Base-by-base conservation (phyloP, 306 rosid genomes). In the Sesbania bispinosa region DNA sequence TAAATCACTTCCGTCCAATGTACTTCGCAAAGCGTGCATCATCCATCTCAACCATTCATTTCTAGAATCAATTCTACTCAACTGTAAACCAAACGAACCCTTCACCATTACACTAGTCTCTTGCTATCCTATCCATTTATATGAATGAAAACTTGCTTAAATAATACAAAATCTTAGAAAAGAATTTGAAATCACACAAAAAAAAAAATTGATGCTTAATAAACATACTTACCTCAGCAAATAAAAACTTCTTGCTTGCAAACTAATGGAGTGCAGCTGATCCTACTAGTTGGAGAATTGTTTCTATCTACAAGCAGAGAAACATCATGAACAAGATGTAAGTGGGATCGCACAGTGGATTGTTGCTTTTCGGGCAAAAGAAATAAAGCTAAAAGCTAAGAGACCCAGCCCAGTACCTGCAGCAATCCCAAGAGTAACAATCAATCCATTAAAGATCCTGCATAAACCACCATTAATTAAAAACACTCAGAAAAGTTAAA, bases 261-360 rank as follows among this genome's bases (percentile, higher is more conserved):
- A 89, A 82, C 86, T 95, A 97, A 81, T 89, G 35, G 59, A 91
- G 14, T 71, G 97, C 99, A 73, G 89, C 97, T 9, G 99, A 84
- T 41, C 99, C 99, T 46, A 95, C 30, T 62, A 91, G 30, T 81
- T 91, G 91, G 80, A 95, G 99, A 64, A 95, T 81, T 58, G 96
- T 86, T 81, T 95, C 99, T 47, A 95, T 7, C 99, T 95, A 67
- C 30, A 71, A 67, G 68, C n/a, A 59, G 24, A 60, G 54, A 19
- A 70, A 66, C 65, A 46, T 6, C 26, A 32, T 45, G 19, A 62
- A 76, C 47, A 51, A 50, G 26, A 10, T 62, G 48, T 69, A 24
- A 78, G 26, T 41, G 7, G 73, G 54, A n/a, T 11, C 62, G 20
- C 27, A n/a, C 41, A 54, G 3, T 10, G 58, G 47, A 32, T 45